A percentile compares a stretch with the other conserved stretches of the same genome.
Conservation (phyloP, 345 rosid species). For the Chamaenerion angustifolium region DNA sequence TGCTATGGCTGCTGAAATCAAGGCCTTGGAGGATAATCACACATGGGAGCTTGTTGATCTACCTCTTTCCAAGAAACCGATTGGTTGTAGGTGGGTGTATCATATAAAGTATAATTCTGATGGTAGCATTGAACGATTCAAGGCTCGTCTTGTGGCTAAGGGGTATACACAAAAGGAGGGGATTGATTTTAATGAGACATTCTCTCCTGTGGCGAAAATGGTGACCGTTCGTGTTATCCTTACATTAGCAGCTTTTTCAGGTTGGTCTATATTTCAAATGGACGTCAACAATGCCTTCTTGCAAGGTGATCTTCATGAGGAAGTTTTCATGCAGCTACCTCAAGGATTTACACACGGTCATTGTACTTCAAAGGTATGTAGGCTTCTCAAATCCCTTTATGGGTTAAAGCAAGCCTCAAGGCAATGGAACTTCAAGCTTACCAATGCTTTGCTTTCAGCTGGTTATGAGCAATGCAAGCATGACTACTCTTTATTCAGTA, state of each 20-base stretch:
- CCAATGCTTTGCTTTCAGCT: background rate
- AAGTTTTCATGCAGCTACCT: background rate
- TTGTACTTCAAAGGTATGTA: background rate
- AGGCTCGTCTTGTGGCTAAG: background rate
- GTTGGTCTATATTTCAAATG: background rate
- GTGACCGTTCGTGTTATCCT: background rate
- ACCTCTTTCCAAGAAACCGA: background rate
- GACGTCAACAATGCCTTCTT: background rate
- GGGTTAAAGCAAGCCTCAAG: background rate
- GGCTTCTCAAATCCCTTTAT: background rate
- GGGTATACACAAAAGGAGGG: background rate
- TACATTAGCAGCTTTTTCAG: background rate
- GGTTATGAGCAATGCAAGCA: background rate
- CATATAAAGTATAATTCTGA: background rate
- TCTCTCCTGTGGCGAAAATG: background rate
- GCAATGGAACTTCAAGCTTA: background rate
- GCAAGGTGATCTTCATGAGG: background rate
- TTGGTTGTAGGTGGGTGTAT: conserved; percentile 1
- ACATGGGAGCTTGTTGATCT: background rate
- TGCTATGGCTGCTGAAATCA: too few species aligned
- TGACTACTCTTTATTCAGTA: background rate
- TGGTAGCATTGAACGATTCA: background rate
- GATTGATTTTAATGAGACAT: background rate
- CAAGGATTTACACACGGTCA: background rate
- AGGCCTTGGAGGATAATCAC: too few species aligned